Evolutionary conservation across 2,329 filamentous ascomycete genomes (phyloP).

Genomic region (Ophiosphaerella narmari): DNA sequence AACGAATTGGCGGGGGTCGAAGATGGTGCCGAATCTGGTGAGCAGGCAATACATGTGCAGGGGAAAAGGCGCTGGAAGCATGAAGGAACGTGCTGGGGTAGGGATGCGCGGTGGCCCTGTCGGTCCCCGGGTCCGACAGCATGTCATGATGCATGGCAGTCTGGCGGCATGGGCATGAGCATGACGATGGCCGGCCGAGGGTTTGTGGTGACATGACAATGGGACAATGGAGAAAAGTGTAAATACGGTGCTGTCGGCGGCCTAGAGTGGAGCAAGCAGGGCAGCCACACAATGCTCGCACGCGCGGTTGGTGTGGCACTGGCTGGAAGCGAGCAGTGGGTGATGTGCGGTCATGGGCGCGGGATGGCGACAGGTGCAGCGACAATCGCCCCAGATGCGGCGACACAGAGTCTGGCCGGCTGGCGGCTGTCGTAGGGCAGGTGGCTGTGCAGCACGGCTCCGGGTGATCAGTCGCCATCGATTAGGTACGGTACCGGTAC

Average conservation of each 20-base stretch:
- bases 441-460: constrained; percentile 42
- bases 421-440: constrained; percentile 35
- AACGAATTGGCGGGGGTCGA: constrained; percentile 29
- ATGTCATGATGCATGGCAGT: constrained; percentile 38
- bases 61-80: constrained; percentile 29
- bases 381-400: constrained; percentile 40
- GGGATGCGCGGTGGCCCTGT: constrained; percentile 10
- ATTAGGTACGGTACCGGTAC: too few species aligned
- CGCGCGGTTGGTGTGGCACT: constrained; percentile 24
- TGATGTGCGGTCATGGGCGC: constrained; percentile 21
- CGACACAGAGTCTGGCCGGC: constrained; percentile 26
- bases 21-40: constrained; percentile 28
- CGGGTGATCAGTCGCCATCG: constrained; percentile 17
- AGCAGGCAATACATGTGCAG: constrained; percentile 22
- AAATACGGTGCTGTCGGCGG: constrained; percentile 23
- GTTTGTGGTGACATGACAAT: constrained; percentile 3
- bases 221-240: background rate
- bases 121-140: constrained; percentile 12
- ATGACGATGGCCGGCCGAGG: constrained; percentile 25
- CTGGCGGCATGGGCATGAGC: too few species aligned
- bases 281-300: constrained; percentile 33
- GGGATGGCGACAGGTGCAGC: constrained; percentile 37
- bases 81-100: constrained; percentile 20
- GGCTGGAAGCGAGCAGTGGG: constrained; percentile 26
- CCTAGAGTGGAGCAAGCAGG: constrained; percentile 1